Base-by-base conservation (phyloP, 2,329 filamentous ascomycete genomes). In the Phialophora chinensis region DNA sequence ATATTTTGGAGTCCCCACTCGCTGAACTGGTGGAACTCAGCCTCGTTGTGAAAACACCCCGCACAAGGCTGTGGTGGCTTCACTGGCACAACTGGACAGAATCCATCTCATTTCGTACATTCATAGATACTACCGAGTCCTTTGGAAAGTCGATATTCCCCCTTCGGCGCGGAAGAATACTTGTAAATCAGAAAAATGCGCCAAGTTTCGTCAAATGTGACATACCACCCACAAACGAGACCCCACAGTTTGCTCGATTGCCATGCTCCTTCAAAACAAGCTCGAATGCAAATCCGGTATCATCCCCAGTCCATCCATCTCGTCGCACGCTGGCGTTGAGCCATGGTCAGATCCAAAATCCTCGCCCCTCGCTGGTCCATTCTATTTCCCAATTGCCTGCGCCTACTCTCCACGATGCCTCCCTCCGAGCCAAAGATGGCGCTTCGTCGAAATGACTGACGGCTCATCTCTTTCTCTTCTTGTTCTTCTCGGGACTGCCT, bases 391-490 rank as follows among this genome's bases (percentile, higher is more conserved):
- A 57, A 20, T 42, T 17, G 42, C 56, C 33, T 5, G 56, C 7
- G 38, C 33, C 62, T 33, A 10, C 29, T 49, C 44, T 35, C 23
- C 29, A 42, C 54, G 14, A 17, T 47, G 25, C 35, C 55, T 35
- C 12, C 20, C 17, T 10, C 25, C 42, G 50, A 6, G 38, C 12
- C 10, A 42, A 62, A 35, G 33, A 44, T n/a, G 14, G 38, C 17
- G 38, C 14, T 44, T 44, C 17, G 38, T 44, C 14, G 38, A 44
- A 44, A 44, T 5, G 12, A 23, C 10, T 14, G 33, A 14, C 29
- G 54, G 11, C 33, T 70, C 63, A 89, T 75, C 87, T 83, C 82
- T 91, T 91, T 75, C 88, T 84, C 81, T 90, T 90, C 84, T 90
- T 90, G 76, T 81, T 87, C 80, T 89, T 89, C 71, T 88, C 86